Evolutionary conservation across 1,284 basidiomycete species (phyloP).

Genomic region (Trametes versicolor): DNA sequence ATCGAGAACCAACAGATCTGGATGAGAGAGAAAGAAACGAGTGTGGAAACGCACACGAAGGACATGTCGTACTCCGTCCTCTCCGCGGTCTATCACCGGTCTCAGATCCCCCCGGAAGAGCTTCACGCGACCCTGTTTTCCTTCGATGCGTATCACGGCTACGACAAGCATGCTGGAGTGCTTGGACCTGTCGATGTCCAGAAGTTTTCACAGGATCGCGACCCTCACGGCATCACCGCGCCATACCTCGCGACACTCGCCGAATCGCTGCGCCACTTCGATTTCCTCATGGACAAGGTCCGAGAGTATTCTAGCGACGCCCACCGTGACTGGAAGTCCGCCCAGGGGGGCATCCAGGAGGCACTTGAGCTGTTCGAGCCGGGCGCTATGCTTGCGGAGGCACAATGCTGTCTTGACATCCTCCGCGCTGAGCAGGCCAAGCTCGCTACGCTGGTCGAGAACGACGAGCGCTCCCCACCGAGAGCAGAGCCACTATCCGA

Average conservation of each 20-base stretch:
- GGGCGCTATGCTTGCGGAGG: not conserved
- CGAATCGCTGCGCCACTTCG: not conserved
- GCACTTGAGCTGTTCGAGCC: not conserved
- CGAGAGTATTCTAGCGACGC: not conserved
- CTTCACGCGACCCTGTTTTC: slow-evolving; percentile 12
- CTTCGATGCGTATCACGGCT: slow-evolving; percentile 5
- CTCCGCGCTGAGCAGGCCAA: not conserved
- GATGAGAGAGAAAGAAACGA: too few species aligned
- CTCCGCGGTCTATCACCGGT: not conserved
- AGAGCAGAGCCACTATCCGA: too few species aligned
- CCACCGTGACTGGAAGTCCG: not conserved
- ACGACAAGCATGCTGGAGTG: not conserved
- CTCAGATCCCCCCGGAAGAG: not conserved
- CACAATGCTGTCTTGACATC: too few species aligned
- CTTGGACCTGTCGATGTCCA: not conserved
- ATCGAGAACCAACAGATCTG: not conserved
- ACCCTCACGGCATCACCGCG: not conserved
- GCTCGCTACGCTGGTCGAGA: not conserved
- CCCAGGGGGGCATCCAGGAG: not conserved
- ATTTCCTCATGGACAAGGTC: slow-evolving; percentile 5
- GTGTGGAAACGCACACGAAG: not conserved
- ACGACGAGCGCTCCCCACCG: not conserved
- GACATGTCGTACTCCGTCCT: slow-evolving; percentile 8
- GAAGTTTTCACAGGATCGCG: not conserved
- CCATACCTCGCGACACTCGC: not conserved